phyloP scores from a whole-genome alignment of 345 rosid genomes.

The Turnera subulata region DNA sequence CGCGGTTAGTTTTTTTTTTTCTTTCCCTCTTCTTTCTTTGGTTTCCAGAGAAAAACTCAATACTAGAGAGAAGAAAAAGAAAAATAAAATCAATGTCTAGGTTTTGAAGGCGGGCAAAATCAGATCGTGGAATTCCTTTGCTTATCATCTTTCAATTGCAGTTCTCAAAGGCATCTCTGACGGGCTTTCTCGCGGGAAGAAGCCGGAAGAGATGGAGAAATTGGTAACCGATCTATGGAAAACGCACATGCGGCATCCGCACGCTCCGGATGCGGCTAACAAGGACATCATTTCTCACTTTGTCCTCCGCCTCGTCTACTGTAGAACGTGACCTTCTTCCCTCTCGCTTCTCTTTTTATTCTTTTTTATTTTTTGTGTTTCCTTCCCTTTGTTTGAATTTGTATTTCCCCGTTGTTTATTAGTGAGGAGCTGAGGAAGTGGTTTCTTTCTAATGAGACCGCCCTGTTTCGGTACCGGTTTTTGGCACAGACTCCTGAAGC shows the following conservation, averaged over 20 bases:
- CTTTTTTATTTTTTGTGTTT: not conserved
- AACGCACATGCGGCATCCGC: conserved; percentile 58
- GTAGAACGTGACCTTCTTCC: conserved; percentile 63
- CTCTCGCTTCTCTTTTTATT: not conserved
- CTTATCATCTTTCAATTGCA: conserved; percentile 20
- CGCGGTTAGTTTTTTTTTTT: conserved; percentile 44
- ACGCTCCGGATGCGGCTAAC: conserved; percentile 42
- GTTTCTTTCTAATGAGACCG: conserved; percentile 86
- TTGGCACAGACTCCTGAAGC: conserved; percentile 30
- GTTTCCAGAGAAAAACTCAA: no score
- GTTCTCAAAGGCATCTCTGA: conserved; percentile 77
- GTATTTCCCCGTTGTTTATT: not conserved
- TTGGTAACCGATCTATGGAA: conserved; percentile 54
- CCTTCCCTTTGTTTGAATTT: not conserved
- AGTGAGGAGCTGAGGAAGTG: conserved; percentile 92
- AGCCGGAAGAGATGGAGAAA: conserved; percentile 66
- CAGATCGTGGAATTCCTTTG: no score
- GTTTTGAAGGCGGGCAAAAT: not conserved
- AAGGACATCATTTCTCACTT: conserved; percentile 86
- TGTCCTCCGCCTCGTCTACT: conserved; percentile 80
- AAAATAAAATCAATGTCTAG: not conserved
- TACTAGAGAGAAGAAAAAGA: no score
- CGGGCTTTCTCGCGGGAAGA: conserved; percentile 76
- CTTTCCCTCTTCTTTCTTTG: not conserved
- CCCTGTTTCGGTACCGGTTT: conserved; percentile 73